A percentile compares a stretch with the other conserved stretches of the same genome.
phyloP scores from a whole-genome alignment of 805 yeast genomes.

The Wickerhamiella sorbophila region DNA sequence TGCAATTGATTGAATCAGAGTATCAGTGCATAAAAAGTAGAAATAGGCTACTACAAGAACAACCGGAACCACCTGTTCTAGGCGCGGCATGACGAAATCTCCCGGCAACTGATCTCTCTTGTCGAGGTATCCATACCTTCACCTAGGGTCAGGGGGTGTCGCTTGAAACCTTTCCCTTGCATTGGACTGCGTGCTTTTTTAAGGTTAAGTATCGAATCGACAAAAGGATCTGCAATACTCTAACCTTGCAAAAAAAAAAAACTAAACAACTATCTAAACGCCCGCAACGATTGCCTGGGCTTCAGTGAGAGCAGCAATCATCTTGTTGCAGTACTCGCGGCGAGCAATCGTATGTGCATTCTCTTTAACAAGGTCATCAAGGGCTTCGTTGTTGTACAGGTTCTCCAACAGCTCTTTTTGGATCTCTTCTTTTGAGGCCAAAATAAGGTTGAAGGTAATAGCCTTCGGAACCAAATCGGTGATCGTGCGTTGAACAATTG shows the following conservation, averaged over 20 bases:
- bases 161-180: too few species aligned
- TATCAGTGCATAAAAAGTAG: not conserved
- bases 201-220: too few species aligned
- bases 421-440: constrained; percentile 65
- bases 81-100: not conserved
- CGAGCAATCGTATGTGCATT: constrained; percentile 84
- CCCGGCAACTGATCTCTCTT: too few species aligned
- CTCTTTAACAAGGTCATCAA: constrained; percentile 73
- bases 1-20: not conserved
- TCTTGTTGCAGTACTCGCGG: constrained; percentile 85
- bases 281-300: constrained; percentile 76
- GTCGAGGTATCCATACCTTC: too few species aligned
- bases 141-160: too few species aligned
- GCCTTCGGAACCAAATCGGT: constrained; percentile 93
- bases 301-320: constrained; percentile 81
- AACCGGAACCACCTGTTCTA: not conserved
- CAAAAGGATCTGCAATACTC: too few species aligned
- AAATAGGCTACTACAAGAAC: not conserved
- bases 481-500: constrained; percentile 83
- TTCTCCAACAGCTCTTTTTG: constrained; percentile 85
- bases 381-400: constrained; percentile 57
- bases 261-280: not conserved
- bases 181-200: too few species aligned
- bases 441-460: constrained; percentile 79
- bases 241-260: not conserved